Evolutionary conservation across 768 basidiomycete genomes (phyloP).

Genomic region (Agrocybe chaxingu): DNA sequence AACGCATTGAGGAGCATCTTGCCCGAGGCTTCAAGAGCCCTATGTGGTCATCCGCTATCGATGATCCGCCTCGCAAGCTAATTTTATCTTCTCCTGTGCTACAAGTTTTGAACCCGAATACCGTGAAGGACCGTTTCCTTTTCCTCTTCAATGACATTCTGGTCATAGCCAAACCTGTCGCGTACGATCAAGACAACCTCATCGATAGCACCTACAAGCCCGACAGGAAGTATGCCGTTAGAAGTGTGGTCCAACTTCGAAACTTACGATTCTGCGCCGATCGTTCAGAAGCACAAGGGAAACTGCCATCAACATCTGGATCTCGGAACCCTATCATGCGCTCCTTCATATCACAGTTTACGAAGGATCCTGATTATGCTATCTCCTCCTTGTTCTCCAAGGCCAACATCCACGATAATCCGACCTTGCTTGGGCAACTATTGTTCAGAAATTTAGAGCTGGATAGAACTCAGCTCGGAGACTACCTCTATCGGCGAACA

Average conservation of each 20-base stretch:
- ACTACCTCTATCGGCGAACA: conserved; percentile 73
- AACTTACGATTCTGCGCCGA: conserved; percentile 69
- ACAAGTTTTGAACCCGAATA: conserved; percentile 92
- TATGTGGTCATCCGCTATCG: conserved; percentile 63
- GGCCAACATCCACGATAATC: conserved; percentile 58
- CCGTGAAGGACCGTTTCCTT: conserved; percentile 92
- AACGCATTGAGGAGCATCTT: conserved; percentile 70
- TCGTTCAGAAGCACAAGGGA: conserved; percentile 56
- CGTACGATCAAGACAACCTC: conserved; percentile 62
- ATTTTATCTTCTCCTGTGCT: conserved; percentile 82
- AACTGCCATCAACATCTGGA: conserved; percentile 29
- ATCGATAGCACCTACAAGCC: conserved; percentile 49
- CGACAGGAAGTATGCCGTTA: conserved; percentile 83
- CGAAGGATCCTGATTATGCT: conserved; percentile 76
- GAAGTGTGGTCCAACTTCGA: conserved; percentile 80
- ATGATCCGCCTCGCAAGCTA: conserved; percentile 85
- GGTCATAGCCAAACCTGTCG: conserved; percentile 87
- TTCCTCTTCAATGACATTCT: conserved; percentile 97
- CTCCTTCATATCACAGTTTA: conserved; percentile 76
- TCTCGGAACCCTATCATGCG: conserved; percentile 62
- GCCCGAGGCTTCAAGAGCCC: conserved; percentile 56
- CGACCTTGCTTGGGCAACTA: conserved; percentile 70
- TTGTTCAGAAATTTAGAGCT: conserved; percentile 82
- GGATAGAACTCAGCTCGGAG: conserved; percentile 78
- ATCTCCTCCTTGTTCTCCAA: conserved; percentile 68